Percentiles rank a stretch among this genome's conserved stretches.
These are phyloP conservation scores for Murraya koenigii DNA, from an alignment of 345 rosid species.

Conservation along the genomic window DNA sequence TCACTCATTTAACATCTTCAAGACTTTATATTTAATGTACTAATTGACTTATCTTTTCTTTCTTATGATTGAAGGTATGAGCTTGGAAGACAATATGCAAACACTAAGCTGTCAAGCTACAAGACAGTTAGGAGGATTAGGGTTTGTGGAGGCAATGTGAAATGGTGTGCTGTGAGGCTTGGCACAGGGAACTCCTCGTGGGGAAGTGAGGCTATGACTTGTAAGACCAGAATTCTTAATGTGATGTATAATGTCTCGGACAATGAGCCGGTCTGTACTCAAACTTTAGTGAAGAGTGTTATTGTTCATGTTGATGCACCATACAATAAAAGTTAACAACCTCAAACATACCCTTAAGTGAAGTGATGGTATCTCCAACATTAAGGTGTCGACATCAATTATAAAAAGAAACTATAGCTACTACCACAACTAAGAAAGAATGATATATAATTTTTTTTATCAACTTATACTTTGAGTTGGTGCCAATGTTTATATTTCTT, in stretches of 20 bases:
- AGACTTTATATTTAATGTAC: too few species aligned
- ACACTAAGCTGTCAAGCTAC: constrained; percentile 78
- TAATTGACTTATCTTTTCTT: background rate
- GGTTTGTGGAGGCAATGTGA: constrained; percentile 84
- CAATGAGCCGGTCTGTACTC: constrained; percentile 82
- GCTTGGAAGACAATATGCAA: constrained; percentile 84
- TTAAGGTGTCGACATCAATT: constrained; percentile 49
- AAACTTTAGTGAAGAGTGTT: constrained; percentile 55
- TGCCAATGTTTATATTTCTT: background rate
- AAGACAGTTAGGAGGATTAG: constrained; percentile 80
- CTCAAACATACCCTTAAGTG: too few species aligned
- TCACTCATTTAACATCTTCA: background rate
- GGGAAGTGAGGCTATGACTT: too few species aligned
- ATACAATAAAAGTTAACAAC: too few species aligned
- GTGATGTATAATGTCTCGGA: constrained; percentile 85
- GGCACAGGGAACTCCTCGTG: constrained; percentile 88
- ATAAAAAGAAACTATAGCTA: constrained; percentile 39
- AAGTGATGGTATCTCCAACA: constrained; percentile 53
- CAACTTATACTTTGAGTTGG: background rate
- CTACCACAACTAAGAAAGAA: constrained; percentile 32
- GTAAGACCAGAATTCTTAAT: constrained; percentile 81
- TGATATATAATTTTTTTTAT: constrained; percentile 21
- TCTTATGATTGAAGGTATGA: constrained; percentile 50
- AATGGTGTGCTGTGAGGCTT: constrained; percentile 85
- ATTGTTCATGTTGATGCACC: constrained; percentile 51